Percentiles rank a stretch among this genome's conserved stretches.
Evolutionary conservation across 805 yeast genomes (phyloP).

Genomic region (Komagataella pastoris): DNA sequence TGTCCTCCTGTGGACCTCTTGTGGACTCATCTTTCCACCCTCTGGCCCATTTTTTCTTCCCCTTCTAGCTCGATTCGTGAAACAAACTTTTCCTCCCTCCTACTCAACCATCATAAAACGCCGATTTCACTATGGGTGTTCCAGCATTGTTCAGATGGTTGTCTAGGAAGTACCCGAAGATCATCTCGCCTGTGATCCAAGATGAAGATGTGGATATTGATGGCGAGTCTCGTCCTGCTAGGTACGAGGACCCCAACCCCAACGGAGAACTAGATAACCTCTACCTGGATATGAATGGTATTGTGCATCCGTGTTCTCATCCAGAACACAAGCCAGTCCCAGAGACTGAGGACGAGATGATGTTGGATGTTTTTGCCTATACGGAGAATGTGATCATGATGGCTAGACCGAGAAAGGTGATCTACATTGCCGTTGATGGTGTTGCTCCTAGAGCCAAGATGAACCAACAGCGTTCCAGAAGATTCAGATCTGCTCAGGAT

Average conservation of each 20-base stretch:
- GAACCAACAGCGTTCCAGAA: slow-evolving; percentile 93
- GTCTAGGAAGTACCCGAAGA: slow-evolving; percentile 85
- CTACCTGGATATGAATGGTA: slow-evolving; percentile 96
- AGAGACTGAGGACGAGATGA: slow-evolving; percentile 93
- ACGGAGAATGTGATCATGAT: slow-evolving; percentile 84
- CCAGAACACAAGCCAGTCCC: slow-evolving; percentile 97
- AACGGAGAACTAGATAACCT: slow-evolving; percentile 93
- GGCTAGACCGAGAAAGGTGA: slow-evolving; percentile 90
- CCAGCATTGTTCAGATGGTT: slow-evolving; percentile 98
- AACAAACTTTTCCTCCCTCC: background rate
- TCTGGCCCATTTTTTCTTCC: background rate
- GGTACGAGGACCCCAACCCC: slow-evolving; percentile 68
- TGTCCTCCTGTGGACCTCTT: background rate
- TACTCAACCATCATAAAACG: background rate
- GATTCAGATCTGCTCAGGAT: slow-evolving; percentile 86
- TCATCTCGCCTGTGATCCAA: slow-evolving; percentile 80
- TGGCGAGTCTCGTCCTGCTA: slow-evolving; percentile 43
- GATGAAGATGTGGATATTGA: slow-evolving; percentile 46
- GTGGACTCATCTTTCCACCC: background rate
- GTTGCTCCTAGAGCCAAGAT: slow-evolving; percentile 98
- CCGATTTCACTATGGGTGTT: slow-evolving; percentile 34
- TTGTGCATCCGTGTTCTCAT: slow-evolving; percentile 97
- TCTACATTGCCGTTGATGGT: slow-evolving; percentile 96
- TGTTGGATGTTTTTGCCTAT: slow-evolving; percentile 81
- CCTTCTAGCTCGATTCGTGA: background rate